phyloP scores from a whole-genome alignment of 2,329 filamentous ascomycete genomes.

The Tolypocladium sp. region DNA sequence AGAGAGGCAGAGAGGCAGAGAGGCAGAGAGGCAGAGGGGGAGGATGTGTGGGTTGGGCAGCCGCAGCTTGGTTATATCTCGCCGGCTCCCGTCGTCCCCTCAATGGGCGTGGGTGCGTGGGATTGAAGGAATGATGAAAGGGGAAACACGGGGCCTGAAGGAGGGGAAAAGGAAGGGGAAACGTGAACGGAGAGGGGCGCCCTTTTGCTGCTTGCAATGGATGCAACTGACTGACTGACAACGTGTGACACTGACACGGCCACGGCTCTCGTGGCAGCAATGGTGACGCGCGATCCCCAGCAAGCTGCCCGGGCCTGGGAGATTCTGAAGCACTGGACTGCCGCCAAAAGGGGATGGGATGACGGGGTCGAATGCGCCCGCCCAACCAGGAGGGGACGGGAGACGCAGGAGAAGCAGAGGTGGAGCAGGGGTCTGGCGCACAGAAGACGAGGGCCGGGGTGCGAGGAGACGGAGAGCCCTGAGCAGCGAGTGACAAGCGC shows the following conservation, averaged over 20 bases:
- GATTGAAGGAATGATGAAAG: constrained; percentile 1
- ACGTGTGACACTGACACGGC: not conserved
- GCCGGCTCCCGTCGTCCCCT: not conserved
- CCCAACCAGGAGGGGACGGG: not conserved
- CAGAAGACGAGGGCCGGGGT: not conserved
- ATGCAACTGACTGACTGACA: not conserved
- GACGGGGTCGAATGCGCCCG: constrained; percentile 1
- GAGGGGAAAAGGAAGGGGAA: constrained; percentile 1
- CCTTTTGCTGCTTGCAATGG: not conserved
- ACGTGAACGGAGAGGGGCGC: not conserved
- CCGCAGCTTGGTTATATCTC: not conserved
- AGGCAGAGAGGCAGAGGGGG: not conserved
- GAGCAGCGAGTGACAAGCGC: not conserved
- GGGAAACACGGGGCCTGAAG: not conserved
- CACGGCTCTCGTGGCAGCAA: not conserved
- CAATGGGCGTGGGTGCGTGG: not conserved
- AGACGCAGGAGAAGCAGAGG: constrained; percentile 1
- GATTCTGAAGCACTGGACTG: constrained; percentile 10
- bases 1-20: not conserved
- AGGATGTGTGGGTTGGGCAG: not conserved
- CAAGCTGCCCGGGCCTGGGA: constrained; percentile 3
- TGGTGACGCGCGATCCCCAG: not conserved
- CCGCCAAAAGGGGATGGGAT: constrained; percentile 5
- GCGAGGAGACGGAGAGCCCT: not conserved
- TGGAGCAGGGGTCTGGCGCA: not conserved